A percentile compares a stretch with the other conserved stretches of the same genome.
phyloP scores from a whole-genome alignment of 2,329 filamentous ascomycete species.

The Trichoderma atrobrunneum region DNA sequence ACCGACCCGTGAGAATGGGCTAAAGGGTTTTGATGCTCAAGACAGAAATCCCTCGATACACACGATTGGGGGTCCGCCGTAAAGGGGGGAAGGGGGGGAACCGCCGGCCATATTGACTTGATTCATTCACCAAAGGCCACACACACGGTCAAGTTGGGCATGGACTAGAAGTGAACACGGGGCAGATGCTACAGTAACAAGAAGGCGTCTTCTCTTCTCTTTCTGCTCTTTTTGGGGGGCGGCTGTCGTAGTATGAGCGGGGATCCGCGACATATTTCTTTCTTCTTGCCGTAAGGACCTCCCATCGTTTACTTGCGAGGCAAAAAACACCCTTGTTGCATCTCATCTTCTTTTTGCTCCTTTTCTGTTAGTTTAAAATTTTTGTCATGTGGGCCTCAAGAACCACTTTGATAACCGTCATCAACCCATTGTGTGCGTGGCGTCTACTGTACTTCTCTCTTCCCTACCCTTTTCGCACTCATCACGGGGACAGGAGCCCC shows the following conservation, averaged over 20 bases:
- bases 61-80: background rate
- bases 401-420: background rate
- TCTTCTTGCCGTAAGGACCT: background rate
- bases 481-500: background rate
- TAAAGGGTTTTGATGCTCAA: background rate
- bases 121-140: background rate
- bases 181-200: conserved; percentile 12
- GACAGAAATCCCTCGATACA: conserved; percentile 2
- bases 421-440: background rate
- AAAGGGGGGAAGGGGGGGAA: background rate
- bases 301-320: background rate
- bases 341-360: background rate
- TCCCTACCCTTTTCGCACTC: background rate
- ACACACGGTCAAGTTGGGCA: background rate
- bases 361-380: background rate
- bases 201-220: background rate
- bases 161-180: background rate
- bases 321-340: background rate
- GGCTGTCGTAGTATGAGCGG: conserved; percentile 8
- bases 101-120: background rate
- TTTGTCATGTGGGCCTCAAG: background rate
- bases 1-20: background rate
- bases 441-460: background rate
- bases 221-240: background rate
- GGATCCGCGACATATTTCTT: background rate